These are phyloP conservation scores for Penicillium fimorum DNA, from an alignment of 495 filamentous ascomycete genomes.

Conservation along the genomic window DNA sequence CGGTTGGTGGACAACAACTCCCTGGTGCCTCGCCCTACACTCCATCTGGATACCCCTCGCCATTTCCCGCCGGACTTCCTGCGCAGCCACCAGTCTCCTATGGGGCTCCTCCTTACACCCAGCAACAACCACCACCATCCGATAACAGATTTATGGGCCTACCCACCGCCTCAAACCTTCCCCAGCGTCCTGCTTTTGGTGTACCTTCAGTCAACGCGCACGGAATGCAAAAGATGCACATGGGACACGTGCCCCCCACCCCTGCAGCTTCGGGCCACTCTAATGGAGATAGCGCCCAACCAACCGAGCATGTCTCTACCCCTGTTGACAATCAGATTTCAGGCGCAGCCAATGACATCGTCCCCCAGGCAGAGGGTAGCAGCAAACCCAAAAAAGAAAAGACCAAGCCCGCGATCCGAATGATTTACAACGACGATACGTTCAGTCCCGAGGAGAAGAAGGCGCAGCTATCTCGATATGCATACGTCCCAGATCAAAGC, in stretches of 20 bases:
- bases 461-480: slow-evolving; percentile 73
- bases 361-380: slow-evolving; percentile 27
- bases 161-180: slow-evolving; percentile 57
- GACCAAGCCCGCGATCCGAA: slow-evolving; percentile 58
- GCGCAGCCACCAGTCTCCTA: slow-evolving; percentile 19
- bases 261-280: slow-evolving; percentile 30
- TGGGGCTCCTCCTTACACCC: slow-evolving; percentile 34
- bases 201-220: slow-evolving; percentile 55
- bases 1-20: slow-evolving; percentile 32
- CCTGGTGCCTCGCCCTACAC: slow-evolving; percentile 35
- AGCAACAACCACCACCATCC: slow-evolving; percentile 38
- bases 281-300: slow-evolving; percentile 39
- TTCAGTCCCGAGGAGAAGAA: slow-evolving; percentile 86
- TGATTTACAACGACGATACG: slow-evolving; percentile 77
- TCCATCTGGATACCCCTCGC: slow-evolving; percentile 43
- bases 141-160: slow-evolving; percentile 49
- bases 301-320: slow-evolving; percentile 37
- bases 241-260: slow-evolving; percentile 45
- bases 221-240: slow-evolving; percentile 65
- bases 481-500: slow-evolving; percentile 56
- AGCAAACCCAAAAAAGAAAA: slow-evolving; percentile 70
- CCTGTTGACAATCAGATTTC: slow-evolving; percentile 64
- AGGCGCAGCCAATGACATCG: slow-evolving; percentile 32
- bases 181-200: slow-evolving; percentile 61
- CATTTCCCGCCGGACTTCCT: slow-evolving; percentile 34